These are phyloP conservation scores for Fusarium irregulare DNA, from an alignment of 2,329 filamentous ascomycete species.

Conservation along the genomic window DNA sequence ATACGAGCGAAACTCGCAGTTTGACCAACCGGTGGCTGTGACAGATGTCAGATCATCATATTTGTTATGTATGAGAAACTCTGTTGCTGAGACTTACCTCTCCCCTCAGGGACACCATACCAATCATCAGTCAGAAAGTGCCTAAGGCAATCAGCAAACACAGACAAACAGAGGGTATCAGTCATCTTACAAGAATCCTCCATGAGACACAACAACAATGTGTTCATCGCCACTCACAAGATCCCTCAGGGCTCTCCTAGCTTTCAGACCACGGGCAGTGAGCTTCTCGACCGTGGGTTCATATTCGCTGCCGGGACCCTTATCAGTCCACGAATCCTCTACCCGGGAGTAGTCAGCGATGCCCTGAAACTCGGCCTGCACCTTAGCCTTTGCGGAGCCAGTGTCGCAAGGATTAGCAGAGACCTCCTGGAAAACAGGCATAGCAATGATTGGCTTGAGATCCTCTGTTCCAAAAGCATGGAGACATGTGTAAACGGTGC, in stretches of 20 bases:
- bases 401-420: constrained; percentile 80
- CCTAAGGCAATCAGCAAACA: background rate
- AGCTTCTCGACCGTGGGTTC: constrained; percentile 65
- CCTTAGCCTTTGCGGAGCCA: constrained; percentile 67
- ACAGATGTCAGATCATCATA: constrained; percentile 16
- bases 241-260: constrained; percentile 68
- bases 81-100: constrained; percentile 51
- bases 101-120: constrained; percentile 64
- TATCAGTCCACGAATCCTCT: constrained; percentile 76
- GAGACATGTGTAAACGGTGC: constrained; percentile 83
- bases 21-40: constrained; percentile 77
- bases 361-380: constrained; percentile 71
- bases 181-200: constrained; percentile 70
- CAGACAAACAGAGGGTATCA: background rate
- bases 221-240: constrained; percentile 66
- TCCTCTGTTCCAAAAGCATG: constrained; percentile 70
- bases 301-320: constrained; percentile 59
- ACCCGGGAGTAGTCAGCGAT: constrained; percentile 73
- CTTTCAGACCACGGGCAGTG: constrained; percentile 68
- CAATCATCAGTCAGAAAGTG: constrained; percentile 90
- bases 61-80: background rate
- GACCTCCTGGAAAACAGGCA: constrained; percentile 84
- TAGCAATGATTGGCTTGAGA: constrained; percentile 66
- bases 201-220: constrained; percentile 83
- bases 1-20: constrained; percentile 78